These are phyloP conservation scores for Petrea volubilis DNA, from an alignment of 257 asterid species.

Conservation along the genomic window DNA sequence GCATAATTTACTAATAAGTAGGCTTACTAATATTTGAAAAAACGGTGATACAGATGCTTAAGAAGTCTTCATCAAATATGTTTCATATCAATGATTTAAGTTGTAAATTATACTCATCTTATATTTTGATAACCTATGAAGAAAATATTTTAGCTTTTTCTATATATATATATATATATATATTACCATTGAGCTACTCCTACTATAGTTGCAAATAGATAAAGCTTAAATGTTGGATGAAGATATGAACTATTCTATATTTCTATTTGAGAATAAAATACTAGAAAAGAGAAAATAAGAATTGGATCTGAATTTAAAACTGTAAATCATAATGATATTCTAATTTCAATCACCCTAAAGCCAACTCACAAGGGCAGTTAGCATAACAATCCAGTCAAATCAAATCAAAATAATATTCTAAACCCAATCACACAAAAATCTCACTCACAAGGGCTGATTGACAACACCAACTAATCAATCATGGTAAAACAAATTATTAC, in stretches of 20 bases:
- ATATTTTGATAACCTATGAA: not conserved
- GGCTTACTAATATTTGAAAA: not conserved
- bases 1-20: not conserved
- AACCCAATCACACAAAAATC: not conserved
- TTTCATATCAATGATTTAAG: not conserved
- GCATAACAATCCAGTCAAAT: not conserved
- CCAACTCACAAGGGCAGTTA: not conserved
- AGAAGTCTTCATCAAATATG: not conserved
- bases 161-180: too few relatives aligned
- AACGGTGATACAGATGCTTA: too few relatives aligned
- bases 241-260: too few relatives aligned
- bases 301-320: not conserved
- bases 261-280: not conserved
- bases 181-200: too few relatives aligned
- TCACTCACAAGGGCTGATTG: not conserved
- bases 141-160: not conserved
- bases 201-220: too few relatives aligned
- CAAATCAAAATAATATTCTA: not conserved
- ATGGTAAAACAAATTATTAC: not conserved
- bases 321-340: not conserved
- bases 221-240: too few relatives aligned
- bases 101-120: not conserved
- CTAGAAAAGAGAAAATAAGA: not conserved
- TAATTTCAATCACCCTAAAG: not conserved
- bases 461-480: not conserved